These are phyloP conservation scores for Arthrocladium fulminans DNA, from an alignment of 2,329 filamentous ascomycete genomes.

Conservation along the genomic window DNA sequence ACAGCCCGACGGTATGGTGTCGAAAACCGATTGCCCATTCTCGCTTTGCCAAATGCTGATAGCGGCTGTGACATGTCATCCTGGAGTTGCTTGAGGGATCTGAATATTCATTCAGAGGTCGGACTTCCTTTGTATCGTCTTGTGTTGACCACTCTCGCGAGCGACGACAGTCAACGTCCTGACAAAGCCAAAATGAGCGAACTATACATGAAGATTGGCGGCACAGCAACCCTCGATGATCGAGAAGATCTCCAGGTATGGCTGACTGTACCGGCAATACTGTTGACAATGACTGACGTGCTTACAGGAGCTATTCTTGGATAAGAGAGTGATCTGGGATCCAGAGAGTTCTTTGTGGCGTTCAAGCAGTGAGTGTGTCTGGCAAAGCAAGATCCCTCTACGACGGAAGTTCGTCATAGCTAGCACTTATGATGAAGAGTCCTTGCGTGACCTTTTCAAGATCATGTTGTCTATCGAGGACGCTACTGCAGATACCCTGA, in stretches of 20 bases:
- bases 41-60: conserved; percentile 6
- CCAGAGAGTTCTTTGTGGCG: conserved; percentile 5
- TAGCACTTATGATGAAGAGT: conserved; percentile 8
- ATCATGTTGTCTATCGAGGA: conserved; percentile 9
- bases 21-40: conserved; percentile 10
- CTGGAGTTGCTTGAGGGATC: conserved; percentile 11
- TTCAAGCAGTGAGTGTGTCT: conserved; percentile 12
- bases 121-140: conserved; percentile 10
- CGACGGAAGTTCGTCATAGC: conserved; percentile 11
- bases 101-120: conserved; percentile 5
- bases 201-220: conserved; percentile 8
- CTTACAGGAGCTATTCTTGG: conserved; percentile 6
- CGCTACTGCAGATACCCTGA: conserved; percentile 7
- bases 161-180: conserved; percentile 1
- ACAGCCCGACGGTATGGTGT: conserved; percentile 8
- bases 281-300: conserved; percentile 8
- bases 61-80: conserved; percentile 8
- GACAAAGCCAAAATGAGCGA: background rate
- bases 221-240: conserved; percentile 3
- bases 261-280: no score
- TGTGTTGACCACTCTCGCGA: conserved; percentile 3
- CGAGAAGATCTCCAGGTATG: conserved; percentile 7
- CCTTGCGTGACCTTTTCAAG: conserved; percentile 9
- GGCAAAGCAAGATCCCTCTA: conserved; percentile 12
- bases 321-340: conserved; percentile 10